Evolutionary conservation across 345 rosid genomes (phyloP).

Genomic region (Trapa bicornis): DNA sequence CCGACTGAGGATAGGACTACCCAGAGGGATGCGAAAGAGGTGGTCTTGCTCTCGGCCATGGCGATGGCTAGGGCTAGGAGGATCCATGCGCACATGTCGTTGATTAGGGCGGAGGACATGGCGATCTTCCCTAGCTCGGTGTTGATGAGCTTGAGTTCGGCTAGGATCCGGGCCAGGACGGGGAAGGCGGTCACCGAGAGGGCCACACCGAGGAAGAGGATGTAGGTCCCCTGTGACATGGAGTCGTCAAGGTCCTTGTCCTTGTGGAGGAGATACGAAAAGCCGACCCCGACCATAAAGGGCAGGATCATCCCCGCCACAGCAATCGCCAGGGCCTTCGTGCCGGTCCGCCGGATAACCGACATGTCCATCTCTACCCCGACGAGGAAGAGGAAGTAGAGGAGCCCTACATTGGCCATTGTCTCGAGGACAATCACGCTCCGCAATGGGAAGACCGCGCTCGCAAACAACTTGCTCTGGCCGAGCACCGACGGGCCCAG

Average conservation of each 20-base stretch:
- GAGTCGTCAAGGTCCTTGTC: neutral
- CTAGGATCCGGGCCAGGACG: slow-evolving; percentile 73
- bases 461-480: slow-evolving; percentile 22
- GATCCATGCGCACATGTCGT: slow-evolving; percentile 89
- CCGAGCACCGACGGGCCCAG: slow-evolving; percentile 84
- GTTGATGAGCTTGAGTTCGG: slow-evolving; percentile 83
- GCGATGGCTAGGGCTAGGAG: slow-evolving; percentile 74
- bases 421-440: slow-evolving; percentile 98
- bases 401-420: slow-evolving; percentile 86
- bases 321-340: slow-evolving; percentile 50
- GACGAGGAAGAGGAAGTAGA: slow-evolving; percentile 75
- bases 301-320: slow-evolving; percentile 76
- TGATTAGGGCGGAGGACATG: slow-evolving; percentile 82
- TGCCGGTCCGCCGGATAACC: slow-evolving; percentile 56
- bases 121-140: slow-evolving; percentile 82
- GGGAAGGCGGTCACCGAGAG: slow-evolving; percentile 95
- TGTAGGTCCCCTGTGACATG: slow-evolving; percentile 35
- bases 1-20: slow-evolving; percentile 47
- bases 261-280: slow-evolving; percentile 33
- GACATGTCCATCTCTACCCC: slow-evolving; percentile 95
- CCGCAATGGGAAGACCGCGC: slow-evolving; percentile 50
- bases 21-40: slow-evolving; percentile 58
- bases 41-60: slow-evolving; percentile 43
- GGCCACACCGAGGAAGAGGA: slow-evolving; percentile 78
- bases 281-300: slow-evolving; percentile 39